Evolutionary conservation across 1,284 basidiomycete genomes (phyloP), one percentile per base, ranked within the genome.

Genomic region (Boletus sp.): DNA sequence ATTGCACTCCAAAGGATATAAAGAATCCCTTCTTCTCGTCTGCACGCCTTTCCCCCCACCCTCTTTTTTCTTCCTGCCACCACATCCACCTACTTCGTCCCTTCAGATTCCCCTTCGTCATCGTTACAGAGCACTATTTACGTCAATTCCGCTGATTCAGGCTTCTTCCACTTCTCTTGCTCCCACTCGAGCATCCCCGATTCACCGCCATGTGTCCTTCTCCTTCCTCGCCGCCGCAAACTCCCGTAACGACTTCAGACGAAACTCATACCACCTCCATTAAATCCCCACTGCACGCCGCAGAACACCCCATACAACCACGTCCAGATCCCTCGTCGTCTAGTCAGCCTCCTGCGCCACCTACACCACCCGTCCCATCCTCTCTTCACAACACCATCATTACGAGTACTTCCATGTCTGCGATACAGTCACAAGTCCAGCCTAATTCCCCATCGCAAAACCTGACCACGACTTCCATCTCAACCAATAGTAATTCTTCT

Each of bases 191-290:
- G 51, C 43, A 17, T 49, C 44, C 48, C 59, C 49, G 54, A 66
- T 60, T 52, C 60, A 34, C 59, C 57, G 25, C 44, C 46, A 68
- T 65, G 65, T 45, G 33, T 30, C 27, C 44, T 50, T 57, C 55
- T 39, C 20, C 53, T 47, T 57, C 60, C 49, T 53, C 50, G 30
- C 62, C 57, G 44, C 50, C 53, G 42, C 63, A 57, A 46, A 39
- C 53, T 41, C 49, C 57, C 53, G 51, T 56, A 37, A 58, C 48
- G 52, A 62, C 38, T 37, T 41, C 43, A 34, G 55, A 62, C 45
- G 51, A 52, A 51, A 46, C 40, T 8, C 38, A 45, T 32, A 41
- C 51, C 41, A 40, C 16, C 35, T 40, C 48, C 40, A 33, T 46
- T 48, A 40, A 41, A 46, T 53, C 46, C 25, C 33, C 53, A n/a